Conservation (phyloP, 2,329 filamentous ascomycete species). For the Ilyonectria sp. region DNA sequence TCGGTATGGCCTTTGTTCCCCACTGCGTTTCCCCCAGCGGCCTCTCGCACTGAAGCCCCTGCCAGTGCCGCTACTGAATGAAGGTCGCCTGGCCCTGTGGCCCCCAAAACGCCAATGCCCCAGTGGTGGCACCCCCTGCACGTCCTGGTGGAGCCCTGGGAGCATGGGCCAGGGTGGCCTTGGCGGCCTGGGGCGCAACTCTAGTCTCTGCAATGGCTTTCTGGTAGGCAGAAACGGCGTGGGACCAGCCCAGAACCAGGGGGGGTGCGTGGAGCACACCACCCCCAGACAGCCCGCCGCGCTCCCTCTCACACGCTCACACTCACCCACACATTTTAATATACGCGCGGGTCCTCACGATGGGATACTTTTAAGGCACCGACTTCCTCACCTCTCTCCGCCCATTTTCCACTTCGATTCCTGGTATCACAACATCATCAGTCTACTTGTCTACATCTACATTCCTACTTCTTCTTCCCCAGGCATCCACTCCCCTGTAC, state of each 20-base stretch:
- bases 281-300: constrained; percentile 12
- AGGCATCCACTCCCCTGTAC: constrained; percentile 40
- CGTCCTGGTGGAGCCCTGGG: neutral
- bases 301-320: constrained; percentile 13
- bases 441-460: constrained; percentile 8
- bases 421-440: constrained; percentile 23
- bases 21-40: neutral
- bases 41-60: neutral
- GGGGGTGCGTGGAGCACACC: constrained; percentile 8
- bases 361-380: constrained; percentile 41
- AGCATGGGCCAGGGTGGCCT: constrained; percentile 16
- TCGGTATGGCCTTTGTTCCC: constrained; percentile 36
- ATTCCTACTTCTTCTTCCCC: constrained; percentile 24
- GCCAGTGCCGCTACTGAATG: constrained; percentile 18
- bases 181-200: constrained; percentile 22
- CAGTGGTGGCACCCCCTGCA: neutral
- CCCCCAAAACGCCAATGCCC: neutral
- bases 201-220: constrained; percentile 6
- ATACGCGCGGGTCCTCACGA: constrained; percentile 35
- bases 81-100: neutral
- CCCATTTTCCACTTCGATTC: constrained; percentile 38
- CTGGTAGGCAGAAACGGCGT: constrained; percentile 48
- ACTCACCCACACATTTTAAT: constrained; percentile 33
- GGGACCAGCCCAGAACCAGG: constrained; percentile 17
- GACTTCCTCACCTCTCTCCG: constrained; percentile 32